Evolutionary conservation across 1,284 basidiomycete species (phyloP).

Genomic region (Gomphus sp.): DNA sequence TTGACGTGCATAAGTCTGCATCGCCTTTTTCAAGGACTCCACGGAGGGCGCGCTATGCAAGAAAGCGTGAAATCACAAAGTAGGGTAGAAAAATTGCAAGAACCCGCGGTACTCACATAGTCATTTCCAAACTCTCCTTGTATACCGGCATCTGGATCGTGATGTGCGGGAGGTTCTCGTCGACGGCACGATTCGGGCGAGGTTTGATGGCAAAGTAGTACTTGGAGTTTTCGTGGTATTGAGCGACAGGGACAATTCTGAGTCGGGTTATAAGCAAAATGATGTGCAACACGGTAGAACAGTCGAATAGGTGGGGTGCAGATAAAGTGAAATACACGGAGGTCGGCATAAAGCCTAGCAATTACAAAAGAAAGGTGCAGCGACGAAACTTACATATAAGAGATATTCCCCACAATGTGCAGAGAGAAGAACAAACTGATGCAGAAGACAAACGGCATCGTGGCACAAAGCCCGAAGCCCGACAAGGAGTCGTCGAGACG

Average conservation of each 20-base stretch:
- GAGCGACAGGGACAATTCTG: slow-evolving; percentile 63
- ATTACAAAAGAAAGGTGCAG: slow-evolving; percentile 31
- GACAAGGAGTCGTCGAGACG: slow-evolving; percentile 53
- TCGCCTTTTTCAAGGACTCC: slow-evolving; percentile 73
- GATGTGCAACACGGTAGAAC: too few relatives aligned
- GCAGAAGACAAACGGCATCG: slow-evolving; percentile 62
- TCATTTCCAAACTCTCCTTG: slow-evolving; percentile 62
- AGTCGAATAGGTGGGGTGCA: not conserved
- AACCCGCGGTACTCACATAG: slow-evolving; percentile 35
- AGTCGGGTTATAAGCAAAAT: too few relatives aligned
- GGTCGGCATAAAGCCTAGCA: slow-evolving; percentile 22
- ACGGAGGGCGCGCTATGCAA: slow-evolving; percentile 57
- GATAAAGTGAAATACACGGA: slow-evolving; percentile 12
- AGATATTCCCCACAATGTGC: slow-evolving; percentile 51
- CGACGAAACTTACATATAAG: slow-evolving; percentile 36
- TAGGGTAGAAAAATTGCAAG: not conserved
- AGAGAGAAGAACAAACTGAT: slow-evolving; percentile 63
- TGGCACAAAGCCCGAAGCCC: slow-evolving; percentile 56
- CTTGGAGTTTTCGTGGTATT: slow-evolving; percentile 64
- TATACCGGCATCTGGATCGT: slow-evolving; percentile 77
- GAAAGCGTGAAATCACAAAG: not conserved
- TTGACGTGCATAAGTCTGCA: slow-evolving; percentile 79
- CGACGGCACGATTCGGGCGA: slow-evolving; percentile 50
- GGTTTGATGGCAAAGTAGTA: slow-evolving; percentile 62
- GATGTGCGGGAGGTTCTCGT: slow-evolving; percentile 57